These are phyloP conservation scores for Leishmania mexicana DNA, from an alignment of 208 protist species.

Conservation along the genomic window DNA sequence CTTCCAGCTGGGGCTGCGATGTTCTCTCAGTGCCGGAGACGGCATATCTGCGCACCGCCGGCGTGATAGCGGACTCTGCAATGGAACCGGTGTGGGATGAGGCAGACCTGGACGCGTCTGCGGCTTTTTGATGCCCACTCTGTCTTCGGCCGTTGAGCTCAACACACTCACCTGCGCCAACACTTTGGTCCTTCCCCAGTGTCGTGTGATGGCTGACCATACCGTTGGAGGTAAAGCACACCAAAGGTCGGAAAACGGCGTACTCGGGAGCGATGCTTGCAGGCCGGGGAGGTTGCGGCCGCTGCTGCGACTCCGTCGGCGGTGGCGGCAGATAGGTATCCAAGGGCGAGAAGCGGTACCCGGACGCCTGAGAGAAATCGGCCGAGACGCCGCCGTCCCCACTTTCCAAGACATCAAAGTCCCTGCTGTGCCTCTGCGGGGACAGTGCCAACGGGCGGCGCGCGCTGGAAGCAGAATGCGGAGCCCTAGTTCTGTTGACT, in stretches of 20 bases:
- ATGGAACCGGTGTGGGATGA: neutral
- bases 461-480: neutral
- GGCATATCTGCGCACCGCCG: neutral
- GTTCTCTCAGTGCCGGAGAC: too few species aligned
- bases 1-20: too few species aligned
- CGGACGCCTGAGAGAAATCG: neutral
- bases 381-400: too few species aligned
- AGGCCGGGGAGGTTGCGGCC: neutral
- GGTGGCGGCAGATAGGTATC: neutral
- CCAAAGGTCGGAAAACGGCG: neutral
- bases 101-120: neutral
- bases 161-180: neutral
- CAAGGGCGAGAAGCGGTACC: neutral
- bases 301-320: neutral
- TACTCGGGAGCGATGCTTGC: neutral
- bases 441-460: neutral
- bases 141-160: neutral
- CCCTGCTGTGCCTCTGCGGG: neutral
- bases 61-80: neutral
- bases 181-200: neutral
- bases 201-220: neutral
- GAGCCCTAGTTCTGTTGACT: neutral
- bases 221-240: neutral
- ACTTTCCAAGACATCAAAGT: neutral
- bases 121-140: neutral